Conservation (phyloP, 202 grass and related monocot genomes). For the Elaeis oleifera region DNA sequence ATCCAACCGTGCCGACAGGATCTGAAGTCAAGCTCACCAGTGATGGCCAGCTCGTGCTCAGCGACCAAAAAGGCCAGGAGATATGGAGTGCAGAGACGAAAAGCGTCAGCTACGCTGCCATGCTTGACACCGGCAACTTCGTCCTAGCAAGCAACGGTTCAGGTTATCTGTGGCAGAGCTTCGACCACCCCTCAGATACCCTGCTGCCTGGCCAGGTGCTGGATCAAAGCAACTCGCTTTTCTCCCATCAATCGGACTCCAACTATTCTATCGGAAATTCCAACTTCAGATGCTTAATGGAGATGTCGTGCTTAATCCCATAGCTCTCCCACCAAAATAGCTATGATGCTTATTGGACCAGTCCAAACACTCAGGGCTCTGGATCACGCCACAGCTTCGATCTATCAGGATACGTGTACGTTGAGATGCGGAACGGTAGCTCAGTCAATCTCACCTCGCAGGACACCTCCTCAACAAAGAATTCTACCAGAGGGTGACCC, state of each 20-base stretch:
- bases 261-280: constrained; percentile 23
- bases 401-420: background rate
- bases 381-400: background rate
- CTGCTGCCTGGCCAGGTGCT: background rate
- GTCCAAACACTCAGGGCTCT: background rate
- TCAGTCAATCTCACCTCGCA: background rate
- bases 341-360: background rate
- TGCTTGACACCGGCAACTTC: constrained; percentile 17
- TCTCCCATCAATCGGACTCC: constrained; percentile 3
- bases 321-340: background rate
- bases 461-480: background rate
- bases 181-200: background rate
- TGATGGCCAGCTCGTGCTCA: constrained; percentile 6
- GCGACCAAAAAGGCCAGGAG: background rate
- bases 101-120: background rate
- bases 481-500: constrained; percentile 7
- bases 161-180: constrained; percentile 7
- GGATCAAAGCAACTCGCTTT: background rate
- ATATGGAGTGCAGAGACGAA: background rate
- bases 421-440: background rate
- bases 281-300: background rate
- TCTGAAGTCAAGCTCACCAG: constrained; percentile 11
- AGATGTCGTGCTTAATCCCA: constrained; percentile 2
- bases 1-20: background rate
- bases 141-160: background rate